Base-by-base conservation (phyloP, 2,329 filamentous ascomycete species). In the Phyllosticta capitalensis region DNA sequence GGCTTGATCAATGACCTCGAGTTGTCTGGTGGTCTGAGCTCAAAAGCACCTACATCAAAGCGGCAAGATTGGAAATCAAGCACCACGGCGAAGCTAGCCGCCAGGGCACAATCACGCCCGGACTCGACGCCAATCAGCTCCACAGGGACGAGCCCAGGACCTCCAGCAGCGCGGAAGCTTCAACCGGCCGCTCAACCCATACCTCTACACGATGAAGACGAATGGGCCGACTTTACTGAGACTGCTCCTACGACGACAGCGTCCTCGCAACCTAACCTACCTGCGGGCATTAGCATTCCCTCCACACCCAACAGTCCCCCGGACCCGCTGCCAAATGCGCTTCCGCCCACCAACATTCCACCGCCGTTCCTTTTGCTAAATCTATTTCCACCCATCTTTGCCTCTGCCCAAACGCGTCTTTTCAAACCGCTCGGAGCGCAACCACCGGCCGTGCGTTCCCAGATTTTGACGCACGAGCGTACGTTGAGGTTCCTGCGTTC, bases 321-420 rank as follows among this genome's bases (percentile, higher is more conserved):
- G 1, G 57, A 72, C 38, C 54, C 66, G 30, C 57, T 64, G 54
- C 65, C 68, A 14, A 66, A 64, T 28, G 69, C 72, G 59, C 62
- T 74, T 22, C 88, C 90, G 5, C 91, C 91, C 5, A 90, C 85
- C 19, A 96, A 96, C 68, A 85, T 96, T 7, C 92, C 92, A 9
- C 92, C 92, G 4, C 92, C 92, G 1, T 89, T 89, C 0, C 81
- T 95, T 20, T 78, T 97, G 14, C 79, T 97, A 21, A 85, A 88
- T 9, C 73, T 90, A 7, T 90, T 96, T 64, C 84, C 89, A 0
- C 77, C 82, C 7, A 75, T 95, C 5, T 83, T 96, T 62, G 78
- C 82, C 20, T 78, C 86, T 26, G 85, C 86, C 4, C 82, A 86
- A 62, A 75, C 80, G 19, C 78, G 79, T 21, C 78, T 92, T 1